Percentiles rank a stretch among this genome's conserved stretches.
Evolutionary conservation across 2,329 filamentous ascomycete genomes (phyloP).

Genomic region (Aspergillus pseudoglaucus): DNA sequence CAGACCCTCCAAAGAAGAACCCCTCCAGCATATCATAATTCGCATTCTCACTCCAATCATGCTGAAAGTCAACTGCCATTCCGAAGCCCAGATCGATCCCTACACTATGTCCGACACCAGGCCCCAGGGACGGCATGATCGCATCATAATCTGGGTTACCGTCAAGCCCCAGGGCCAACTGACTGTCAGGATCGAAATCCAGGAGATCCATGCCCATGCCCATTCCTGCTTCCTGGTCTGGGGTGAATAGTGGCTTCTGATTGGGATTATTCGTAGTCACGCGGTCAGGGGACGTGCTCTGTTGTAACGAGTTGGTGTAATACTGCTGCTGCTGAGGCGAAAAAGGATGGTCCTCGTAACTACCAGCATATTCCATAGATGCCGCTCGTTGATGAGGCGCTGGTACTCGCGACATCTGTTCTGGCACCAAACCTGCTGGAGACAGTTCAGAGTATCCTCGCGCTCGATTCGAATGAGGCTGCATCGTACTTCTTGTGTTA

Average conservation of each 20-base stretch:
- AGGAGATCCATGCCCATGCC: constrained; percentile 53
- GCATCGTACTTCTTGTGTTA: constrained; percentile 21
- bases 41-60: constrained; percentile 44
- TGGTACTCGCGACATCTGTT: constrained; percentile 8
- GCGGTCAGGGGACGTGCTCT: constrained; percentile 22
- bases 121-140: constrained; percentile 24
- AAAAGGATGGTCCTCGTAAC: constrained; percentile 26
- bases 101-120: constrained; percentile 31
- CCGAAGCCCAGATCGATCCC: constrained; percentile 41
- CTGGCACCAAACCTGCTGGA: constrained; percentile 15
- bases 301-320: constrained; percentile 28
- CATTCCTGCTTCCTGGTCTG: constrained; percentile 27
- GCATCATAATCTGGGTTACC: constrained; percentile 23
- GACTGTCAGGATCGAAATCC: constrained; percentile 40
- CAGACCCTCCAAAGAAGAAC: constrained; percentile 49
- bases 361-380: constrained; percentile 29
- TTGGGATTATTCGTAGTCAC: constrained; percentile 8
- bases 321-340: constrained; percentile 28
- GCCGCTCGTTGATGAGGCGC: constrained; percentile 22
- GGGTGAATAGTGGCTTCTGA: constrained; percentile 17
- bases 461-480: constrained; percentile 16
- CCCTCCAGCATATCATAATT: constrained; percentile 49
- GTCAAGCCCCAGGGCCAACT: constrained; percentile 19
- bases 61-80: constrained; percentile 40
- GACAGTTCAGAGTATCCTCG: constrained; percentile 18